Base-by-base conservation (phyloP, 2,329 filamentous ascomycete genomes). In the Colletotrichum sp. region DNA sequence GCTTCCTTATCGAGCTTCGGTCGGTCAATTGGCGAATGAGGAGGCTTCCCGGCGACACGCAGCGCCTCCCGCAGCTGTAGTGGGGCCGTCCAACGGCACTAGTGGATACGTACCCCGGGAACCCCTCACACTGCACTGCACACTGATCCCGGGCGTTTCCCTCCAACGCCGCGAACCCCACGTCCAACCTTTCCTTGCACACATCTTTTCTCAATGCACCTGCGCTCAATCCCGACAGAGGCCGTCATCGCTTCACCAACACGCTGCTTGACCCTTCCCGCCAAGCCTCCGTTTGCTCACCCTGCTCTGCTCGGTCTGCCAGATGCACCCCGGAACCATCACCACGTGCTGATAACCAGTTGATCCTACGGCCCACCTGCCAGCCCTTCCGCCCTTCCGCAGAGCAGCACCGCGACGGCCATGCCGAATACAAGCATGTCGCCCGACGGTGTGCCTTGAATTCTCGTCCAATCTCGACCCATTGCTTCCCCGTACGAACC, bases 351-450 rank as follows among this genome's bases (percentile, higher is more conserved):
- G 69, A 32, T 26, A 67, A 44, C 18, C 28, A 30, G 62, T 69
- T 30, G 18, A 36, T 57, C 63, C 55, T 52, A 49, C 69, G 55
- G 72, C 30, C 69, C 24, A 34, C 59, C 69, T 52, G 21, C 34
- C 55, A 49, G 44, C 44, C n/a, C 12, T 52, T 52, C 44, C n/a
- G 44, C 44, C 44, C 44, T 21, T 52, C 44, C n/a, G 44, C 44
- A 52, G n/a, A n/a, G n/a, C 30, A 39, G 28, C 8, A 6, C 28
- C 36, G 32, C 26, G 10, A 36, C 70, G 70, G 70, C 64, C 44
- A 73, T 69, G 30, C 74, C 74, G 64, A 73, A 69, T 66, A 36
- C 70, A 76, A 73, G 70, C 70, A 69, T 76, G 28, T 64, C 24
- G 70, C n/a, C 73, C 70, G 73, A 73, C 34, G n/a, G 9, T 13